Evolutionary conservation across 2,329 filamentous ascomycete species (phyloP).

Genomic region (Dactylellina parvicollis): DNA sequence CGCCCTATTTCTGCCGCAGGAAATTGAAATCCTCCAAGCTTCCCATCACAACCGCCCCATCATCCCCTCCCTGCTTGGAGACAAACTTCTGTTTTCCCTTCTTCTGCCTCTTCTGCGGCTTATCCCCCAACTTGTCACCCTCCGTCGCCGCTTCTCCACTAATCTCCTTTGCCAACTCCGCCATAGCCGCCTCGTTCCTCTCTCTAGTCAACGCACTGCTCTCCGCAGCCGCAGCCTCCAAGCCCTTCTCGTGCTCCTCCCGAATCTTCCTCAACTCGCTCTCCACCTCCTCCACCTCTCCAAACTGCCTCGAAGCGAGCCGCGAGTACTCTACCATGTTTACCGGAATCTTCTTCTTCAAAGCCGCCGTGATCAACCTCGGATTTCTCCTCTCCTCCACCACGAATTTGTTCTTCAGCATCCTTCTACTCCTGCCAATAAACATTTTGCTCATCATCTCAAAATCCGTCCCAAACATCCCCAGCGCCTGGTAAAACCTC

Average conservation of each 20-base stretch:
- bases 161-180: constrained; percentile 54
- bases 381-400: constrained; percentile 78
- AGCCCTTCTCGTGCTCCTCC: constrained; percentile 58
- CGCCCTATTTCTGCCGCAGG: constrained; percentile 55
- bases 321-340: constrained; percentile 59
- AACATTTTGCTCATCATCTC: constrained; percentile 82
- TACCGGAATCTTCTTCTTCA: constrained; percentile 64
- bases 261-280: constrained; percentile 60
- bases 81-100: constrained; percentile 59
- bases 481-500: constrained; percentile 77
- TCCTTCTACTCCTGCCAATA: constrained; percentile 73
- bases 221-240: constrained; percentile 58
- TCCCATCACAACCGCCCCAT: constrained; percentile 52
- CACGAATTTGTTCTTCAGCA: constrained; percentile 84
- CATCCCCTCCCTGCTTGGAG: constrained; percentile 55
- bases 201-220: constrained; percentile 58
- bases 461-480: constrained; percentile 84
- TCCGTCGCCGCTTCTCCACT: constrained; percentile 46
- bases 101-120: constrained; percentile 54
- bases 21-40: constrained; percentile 51
- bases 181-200: constrained; percentile 56
- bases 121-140: constrained; percentile 58
- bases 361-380: constrained; percentile 70
- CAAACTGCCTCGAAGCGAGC: constrained; percentile 58
- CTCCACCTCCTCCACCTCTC: constrained; percentile 60